Conservation (phyloP, 345 rosid species). For the Anacardium occidentale region DNA sequence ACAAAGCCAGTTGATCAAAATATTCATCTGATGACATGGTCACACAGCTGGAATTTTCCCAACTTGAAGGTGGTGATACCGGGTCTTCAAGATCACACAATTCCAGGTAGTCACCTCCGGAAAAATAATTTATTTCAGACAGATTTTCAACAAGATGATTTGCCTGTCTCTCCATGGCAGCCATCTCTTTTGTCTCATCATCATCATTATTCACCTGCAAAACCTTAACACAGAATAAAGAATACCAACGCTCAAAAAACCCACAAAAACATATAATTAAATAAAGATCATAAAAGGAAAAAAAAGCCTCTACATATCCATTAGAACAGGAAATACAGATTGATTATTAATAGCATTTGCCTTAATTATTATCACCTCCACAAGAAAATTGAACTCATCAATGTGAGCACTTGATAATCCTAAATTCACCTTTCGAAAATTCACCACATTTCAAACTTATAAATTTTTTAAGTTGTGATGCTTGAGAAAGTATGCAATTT, state of each 20-base stretch:
- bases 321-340: not conserved
- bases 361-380: not conserved
- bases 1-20: conserved; percentile 42
- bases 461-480: not conserved
- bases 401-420: not conserved
- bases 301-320: not conserved
- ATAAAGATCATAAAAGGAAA: not conserved
- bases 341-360: not conserved
- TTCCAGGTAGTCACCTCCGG: conserved; percentile 44
- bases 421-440: not conserved
- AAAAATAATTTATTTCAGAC: conserved; percentile 21
- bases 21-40: conserved; percentile 47
- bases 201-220: conserved; percentile 30
- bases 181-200: conserved; percentile 15
- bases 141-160: conserved; percentile 24
- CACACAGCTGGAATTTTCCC: conserved; percentile 51
- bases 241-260: not conserved
- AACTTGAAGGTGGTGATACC: conserved; percentile 43
- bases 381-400: not conserved
- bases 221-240: conserved; percentile 22
- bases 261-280: not conserved
- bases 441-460: not conserved
- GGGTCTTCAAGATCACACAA: conserved; percentile 42
- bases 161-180: conserved; percentile 23
- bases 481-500: too few relatives aligned